phyloP scores from a whole-genome alignment of 2,329 filamentous ascomycete species.

The Sclerotiophoma versabilis region DNA sequence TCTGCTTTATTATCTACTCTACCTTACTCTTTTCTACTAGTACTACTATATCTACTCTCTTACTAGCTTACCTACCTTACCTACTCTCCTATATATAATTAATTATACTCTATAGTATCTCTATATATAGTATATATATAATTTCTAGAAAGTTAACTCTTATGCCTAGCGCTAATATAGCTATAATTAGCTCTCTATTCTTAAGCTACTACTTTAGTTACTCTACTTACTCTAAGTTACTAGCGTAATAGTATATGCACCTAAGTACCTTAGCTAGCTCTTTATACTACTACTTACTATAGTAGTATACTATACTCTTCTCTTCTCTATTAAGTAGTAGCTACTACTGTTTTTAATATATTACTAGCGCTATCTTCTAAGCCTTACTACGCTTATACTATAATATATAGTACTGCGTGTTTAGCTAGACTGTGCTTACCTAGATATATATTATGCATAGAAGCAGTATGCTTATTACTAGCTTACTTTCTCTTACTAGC shows the following conservation, averaged over 20 bases:
- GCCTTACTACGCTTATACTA: no score
- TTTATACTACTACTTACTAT: conserved; percentile 15
- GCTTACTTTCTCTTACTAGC: no score
- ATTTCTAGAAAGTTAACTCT: conserved; percentile 22
- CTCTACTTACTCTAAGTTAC: conserved; percentile 9
- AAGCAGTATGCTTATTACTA: no score
- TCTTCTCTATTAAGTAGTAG: no score
- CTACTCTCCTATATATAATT: conserved; percentile 15
- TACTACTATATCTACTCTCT: conserved; percentile 10
- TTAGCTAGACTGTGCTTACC: no score
- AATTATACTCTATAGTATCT: conserved; percentile 17
- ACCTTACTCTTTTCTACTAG: conserved; percentile 8
- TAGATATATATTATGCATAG: no score
- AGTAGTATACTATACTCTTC: conserved; percentile 22
- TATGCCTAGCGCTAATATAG: conserved; percentile 22
- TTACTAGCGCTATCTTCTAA: no score
- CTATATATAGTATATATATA: conserved; percentile 8
- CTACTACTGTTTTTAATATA: no score
- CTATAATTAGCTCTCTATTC: conserved; percentile 27
- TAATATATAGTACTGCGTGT: no score
- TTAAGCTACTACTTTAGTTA: no score
- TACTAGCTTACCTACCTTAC: conserved; percentile 1
- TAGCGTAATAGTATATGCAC: conserved; percentile 24
- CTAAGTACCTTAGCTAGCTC: conserved; percentile 8
- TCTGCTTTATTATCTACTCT: no score